phyloP scores from a whole-genome alignment of 164 flowering plant species.

The Annona squamosa region DNA sequence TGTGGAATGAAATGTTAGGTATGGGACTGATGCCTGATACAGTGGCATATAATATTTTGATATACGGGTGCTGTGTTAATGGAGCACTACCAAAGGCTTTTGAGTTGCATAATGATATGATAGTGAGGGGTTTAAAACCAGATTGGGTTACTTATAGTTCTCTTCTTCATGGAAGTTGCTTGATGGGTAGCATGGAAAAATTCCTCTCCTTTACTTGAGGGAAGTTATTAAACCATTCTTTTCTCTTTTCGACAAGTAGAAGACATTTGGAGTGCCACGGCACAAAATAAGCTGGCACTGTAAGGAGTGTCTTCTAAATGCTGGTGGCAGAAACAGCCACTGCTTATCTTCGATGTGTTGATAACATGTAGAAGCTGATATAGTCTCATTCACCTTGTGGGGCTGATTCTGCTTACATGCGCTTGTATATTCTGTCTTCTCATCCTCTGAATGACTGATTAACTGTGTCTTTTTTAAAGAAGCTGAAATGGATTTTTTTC shows the following conservation, averaged over 20 bases:
- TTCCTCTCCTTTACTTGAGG: not conserved
- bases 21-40: conserved; percentile 61
- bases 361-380: not conserved
- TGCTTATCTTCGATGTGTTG: not conserved
- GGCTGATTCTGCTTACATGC: not conserved
- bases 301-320: not conserved
- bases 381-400: not conserved
- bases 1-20: conserved; percentile 68
- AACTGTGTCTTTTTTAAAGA: not conserved
- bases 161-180: conserved; percentile 31
- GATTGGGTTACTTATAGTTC: conserved; percentile 29
- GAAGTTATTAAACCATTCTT: not conserved
- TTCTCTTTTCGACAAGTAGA: not conserved
- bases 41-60: conserved; percentile 64
- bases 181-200: conserved; percentile 7
- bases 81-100: conserved; percentile 54
- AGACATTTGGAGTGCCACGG: too few species aligned
- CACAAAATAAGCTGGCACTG: not conserved
- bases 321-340: not conserved
- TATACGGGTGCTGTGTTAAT: conserved; percentile 55
- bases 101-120: conserved; percentile 62
- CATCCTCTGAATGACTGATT: not conserved
- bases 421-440: not conserved
- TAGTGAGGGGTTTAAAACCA: conserved; percentile 39
- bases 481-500: not conserved